A percentile compares a stretch with the other conserved stretches of the same genome.
Evolutionary conservation across 1,139 yeast species (phyloP).

Genomic region (Debaryomyces psychrophilus): DNA sequence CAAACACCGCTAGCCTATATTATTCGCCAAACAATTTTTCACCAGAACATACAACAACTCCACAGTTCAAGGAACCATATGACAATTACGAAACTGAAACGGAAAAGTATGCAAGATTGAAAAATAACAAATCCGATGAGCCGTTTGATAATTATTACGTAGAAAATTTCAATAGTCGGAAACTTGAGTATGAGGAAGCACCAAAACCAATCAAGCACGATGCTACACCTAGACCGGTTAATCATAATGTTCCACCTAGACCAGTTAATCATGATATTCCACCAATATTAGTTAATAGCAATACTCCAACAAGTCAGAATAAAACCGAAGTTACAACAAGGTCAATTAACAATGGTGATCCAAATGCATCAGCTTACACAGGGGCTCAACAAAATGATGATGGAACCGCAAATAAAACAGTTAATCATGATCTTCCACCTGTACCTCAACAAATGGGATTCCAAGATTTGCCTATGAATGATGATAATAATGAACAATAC

Average conservation of each 20-base stretch:
- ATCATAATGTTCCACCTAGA: not conserved
- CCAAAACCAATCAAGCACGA: not conserved
- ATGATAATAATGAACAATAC: not conserved
- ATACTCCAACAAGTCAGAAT: not conserved
- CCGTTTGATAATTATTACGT: constrained; percentile 35
- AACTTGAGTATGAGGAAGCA: constrained; percentile 21
- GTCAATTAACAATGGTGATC: not conserved
- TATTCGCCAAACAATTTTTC: not conserved
- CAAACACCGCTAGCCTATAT: not conserved
- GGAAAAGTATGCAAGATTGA: constrained; percentile 14
- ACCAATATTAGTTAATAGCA: not conserved
- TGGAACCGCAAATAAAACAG: not conserved
- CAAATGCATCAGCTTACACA: not conserved
- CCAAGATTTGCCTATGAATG: not conserved
- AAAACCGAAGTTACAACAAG: not conserved
- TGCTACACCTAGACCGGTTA: not conserved
- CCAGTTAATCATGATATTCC: not conserved
- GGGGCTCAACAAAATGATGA: not conserved
- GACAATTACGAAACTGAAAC: constrained; percentile 25
- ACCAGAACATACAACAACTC: not conserved
- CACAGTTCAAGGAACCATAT: constrained; percentile 25
- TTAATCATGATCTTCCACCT: not conserved
- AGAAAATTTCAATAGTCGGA: constrained; percentile 23
- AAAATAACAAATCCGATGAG: constrained; percentile 21
- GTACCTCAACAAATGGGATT: not conserved